Conservation (phyloP, 106 monocot species). For the Agapanthus africanus region DNA sequence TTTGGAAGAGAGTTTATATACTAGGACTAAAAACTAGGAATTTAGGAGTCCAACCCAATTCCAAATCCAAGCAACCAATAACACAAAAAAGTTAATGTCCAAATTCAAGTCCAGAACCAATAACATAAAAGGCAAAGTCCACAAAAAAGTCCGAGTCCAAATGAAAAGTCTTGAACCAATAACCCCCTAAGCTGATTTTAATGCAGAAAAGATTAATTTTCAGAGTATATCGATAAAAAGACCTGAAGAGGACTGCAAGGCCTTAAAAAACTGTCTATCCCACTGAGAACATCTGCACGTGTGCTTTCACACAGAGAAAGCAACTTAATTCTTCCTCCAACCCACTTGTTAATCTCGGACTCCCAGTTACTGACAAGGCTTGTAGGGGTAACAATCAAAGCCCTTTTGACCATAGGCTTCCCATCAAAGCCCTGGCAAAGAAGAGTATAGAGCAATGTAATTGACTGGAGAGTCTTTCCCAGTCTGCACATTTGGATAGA, state of each 20-base stretch:
- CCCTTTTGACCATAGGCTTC: slow-evolving; percentile 78
- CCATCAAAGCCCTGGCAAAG: slow-evolving; percentile 92
- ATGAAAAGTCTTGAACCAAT: too few species aligned
- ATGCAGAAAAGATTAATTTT: background rate
- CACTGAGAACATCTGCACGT: slow-evolving; percentile 83
- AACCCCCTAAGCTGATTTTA: background rate
- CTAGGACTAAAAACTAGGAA: too few species aligned
- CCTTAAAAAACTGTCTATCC: slow-evolving; percentile 76
- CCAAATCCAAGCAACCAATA: too few species aligned
- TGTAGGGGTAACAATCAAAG: slow-evolving; percentile 91
- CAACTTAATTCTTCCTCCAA: slow-evolving; percentile 62
- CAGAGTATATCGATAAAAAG: background rate
- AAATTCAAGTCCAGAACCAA: too few species aligned
- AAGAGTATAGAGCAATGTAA: slow-evolving; percentile 89
- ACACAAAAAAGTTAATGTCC: too few species aligned
- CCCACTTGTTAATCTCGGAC: slow-evolving; percentile 92
- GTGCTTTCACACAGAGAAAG: slow-evolving; percentile 96
- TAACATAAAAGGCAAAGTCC: too few species aligned
- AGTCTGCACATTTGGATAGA: slow-evolving; percentile 41
- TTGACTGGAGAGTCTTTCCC: slow-evolving; percentile 97
- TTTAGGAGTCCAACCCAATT: too few species aligned
- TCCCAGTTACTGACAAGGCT: slow-evolving; percentile 99
- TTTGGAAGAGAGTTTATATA: too few species aligned
- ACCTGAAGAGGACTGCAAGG: slow-evolving; percentile 63
- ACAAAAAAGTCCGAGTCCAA: too few species aligned